Evolutionary conservation across 768 basidiomycete species (phyloP), one percentile per base, ranked within the genome.

Genomic region (Amanita pallidorosea): DNA sequence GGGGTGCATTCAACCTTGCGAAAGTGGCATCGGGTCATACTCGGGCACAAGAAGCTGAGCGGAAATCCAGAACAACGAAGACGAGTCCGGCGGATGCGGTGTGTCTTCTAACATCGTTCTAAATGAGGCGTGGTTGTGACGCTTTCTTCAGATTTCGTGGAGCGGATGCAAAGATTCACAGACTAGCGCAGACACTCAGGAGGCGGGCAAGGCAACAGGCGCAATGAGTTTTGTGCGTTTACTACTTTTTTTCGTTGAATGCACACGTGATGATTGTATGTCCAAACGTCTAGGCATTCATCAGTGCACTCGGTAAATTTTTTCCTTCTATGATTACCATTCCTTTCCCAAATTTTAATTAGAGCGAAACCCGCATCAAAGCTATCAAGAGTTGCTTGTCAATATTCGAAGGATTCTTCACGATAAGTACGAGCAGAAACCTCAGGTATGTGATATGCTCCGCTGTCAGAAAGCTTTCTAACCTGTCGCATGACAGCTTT

Each of bases 41-140:
- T 20, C 40, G 85, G 59, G 88, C 87, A 0, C 77, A 79, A 5
- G 69, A 85, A 59, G 88, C 87, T 0, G 76, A 79, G 5, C 69
- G 81, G 53, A 67, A 72, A 52, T 63, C 83, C 1, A 81, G 69
- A 54, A 73, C 70, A 8, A 84, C 84, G 4, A 83, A 78, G 65
- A 81, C 88, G 1, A 85, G 87, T 56, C 74, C 81, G 7, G 93
- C 92, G 17, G 95, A 98, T 63, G 88, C 84, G 12, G 89, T 91
- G 60, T 54, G 85, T 74, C 11, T 22, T 27, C 27, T 17, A 6
- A 38, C 7, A 29, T 23, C 15, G 13, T 13, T 31, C 53, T 11
- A 56, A 51, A 40, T 5, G 45, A 34, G 29, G 25, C 11, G 7
- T 47, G 11, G 7, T 47, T 31, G 53, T 53, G 33, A 41, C 7